Evolutionary conservation across 192 early-diverging fungal species (phyloP).

Genomic region (Anaeromyces robustus): DNA sequence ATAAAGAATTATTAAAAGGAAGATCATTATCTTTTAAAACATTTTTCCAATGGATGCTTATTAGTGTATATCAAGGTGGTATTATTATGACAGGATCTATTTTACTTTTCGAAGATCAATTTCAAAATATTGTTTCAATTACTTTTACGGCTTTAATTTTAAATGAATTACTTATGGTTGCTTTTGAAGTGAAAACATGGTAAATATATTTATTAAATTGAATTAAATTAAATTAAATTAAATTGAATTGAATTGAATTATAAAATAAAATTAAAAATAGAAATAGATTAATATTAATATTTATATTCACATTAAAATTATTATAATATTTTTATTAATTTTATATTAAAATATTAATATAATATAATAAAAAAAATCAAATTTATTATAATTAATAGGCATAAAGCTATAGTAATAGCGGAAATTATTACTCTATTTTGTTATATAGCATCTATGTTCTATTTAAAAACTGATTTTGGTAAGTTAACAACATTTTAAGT

Average conservation of each 20-base stretch:
- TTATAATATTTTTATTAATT: too few species aligned
- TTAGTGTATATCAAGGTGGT: slow-evolving; percentile 89
- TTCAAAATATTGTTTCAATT: slow-evolving; percentile 86
- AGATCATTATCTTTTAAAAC: slow-evolving; percentile 80
- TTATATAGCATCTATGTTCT: slow-evolving; percentile 78
- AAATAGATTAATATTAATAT: too few species aligned
- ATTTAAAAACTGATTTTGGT: slow-evolving; percentile 85
- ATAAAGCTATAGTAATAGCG: slow-evolving; percentile 72
- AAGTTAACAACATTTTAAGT: slow-evolving; percentile 14
- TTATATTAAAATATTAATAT: too few species aligned
- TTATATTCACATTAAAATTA: too few species aligned
- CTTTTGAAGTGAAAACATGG: slow-evolving; percentile 86
- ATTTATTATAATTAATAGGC: too few species aligned
- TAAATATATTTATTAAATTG: too few species aligned
- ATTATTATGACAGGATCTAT: slow-evolving; percentile 89
- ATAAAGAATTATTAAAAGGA: slow-evolving; percentile 87
- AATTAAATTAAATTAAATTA: too few species aligned
- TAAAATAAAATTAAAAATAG: too few species aligned
- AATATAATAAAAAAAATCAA: too few species aligned
- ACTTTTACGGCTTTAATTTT: slow-evolving; percentile 86
- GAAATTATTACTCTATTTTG: slow-evolving; percentile 64
- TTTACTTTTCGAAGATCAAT: slow-evolving; percentile 87
- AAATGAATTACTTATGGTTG: slow-evolving; percentile 93
- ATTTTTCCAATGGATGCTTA: slow-evolving; percentile 86
- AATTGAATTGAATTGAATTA: too few species aligned